phyloP scores from a whole-genome alignment of 768 basidiomycete species.

The Mycena albidolilacea region DNA sequence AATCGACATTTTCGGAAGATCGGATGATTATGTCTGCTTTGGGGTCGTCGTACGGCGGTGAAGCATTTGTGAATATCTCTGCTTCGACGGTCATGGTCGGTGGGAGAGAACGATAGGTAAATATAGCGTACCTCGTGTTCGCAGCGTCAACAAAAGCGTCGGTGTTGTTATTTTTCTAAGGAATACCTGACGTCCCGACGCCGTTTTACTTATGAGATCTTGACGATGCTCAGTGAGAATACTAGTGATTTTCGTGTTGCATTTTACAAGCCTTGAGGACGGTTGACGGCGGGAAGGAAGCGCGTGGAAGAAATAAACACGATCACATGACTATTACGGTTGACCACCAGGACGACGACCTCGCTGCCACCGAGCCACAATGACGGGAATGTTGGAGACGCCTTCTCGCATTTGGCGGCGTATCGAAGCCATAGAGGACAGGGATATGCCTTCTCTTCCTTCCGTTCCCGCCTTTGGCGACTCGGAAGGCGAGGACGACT shows the following conservation, averaged over 20 bases:
- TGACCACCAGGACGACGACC: neutral
- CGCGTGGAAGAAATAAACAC: conserved; percentile 10
- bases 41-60: conserved; percentile 27
- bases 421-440: conserved; percentile 81
- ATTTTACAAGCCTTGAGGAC: too few species aligned
- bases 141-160: neutral
- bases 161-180: too few species aligned
- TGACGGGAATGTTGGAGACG: conserved; percentile 78
- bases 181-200: too few species aligned
- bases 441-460: conserved; percentile 87
- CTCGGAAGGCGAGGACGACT: conserved; percentile 58
- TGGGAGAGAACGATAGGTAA: neutral
- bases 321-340: neutral
- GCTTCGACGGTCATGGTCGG: neutral
- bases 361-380: conserved; percentile 35
- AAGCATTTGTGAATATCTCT: neutral
- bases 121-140: neutral
- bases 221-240: too few species aligned
- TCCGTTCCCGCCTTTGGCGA: conserved; percentile 82
- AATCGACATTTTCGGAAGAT: conserved; percentile 14
- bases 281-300: neutral
- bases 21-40: conserved; percentile 21
- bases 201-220: too few species aligned
- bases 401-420: conserved; percentile 90
- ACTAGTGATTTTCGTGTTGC: too few species aligned